Percentiles rank a stretch among this genome's conserved stretches.
These are phyloP conservation scores for Quercus gilva DNA, from an alignment of 306 rosid species.

Conservation along the genomic window DNA sequence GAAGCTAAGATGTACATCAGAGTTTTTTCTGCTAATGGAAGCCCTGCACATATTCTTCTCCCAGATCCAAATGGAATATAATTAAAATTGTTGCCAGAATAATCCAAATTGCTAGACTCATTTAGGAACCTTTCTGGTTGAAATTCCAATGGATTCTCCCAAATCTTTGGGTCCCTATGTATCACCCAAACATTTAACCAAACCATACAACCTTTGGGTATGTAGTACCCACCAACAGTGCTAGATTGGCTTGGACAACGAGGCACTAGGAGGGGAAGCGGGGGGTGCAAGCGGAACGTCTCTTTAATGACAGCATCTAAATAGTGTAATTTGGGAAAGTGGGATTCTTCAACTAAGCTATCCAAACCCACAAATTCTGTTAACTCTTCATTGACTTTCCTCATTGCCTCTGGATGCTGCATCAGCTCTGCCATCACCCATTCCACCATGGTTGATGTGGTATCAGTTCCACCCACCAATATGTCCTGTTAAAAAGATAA, in stretches of 20 bases:
- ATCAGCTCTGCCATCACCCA: slow-evolving; percentile 37
- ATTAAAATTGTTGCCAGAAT: not conserved
- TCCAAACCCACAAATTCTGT: slow-evolving; percentile 19
- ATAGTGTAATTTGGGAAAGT: slow-evolving; percentile 23
- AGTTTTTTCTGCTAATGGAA: slow-evolving; percentile 23
- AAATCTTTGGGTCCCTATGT: slow-evolving; percentile 28
- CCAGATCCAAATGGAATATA: slow-evolving; percentile 43
- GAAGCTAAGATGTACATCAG: slow-evolving; percentile 7
- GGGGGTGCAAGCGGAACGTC: slow-evolving; percentile 30
- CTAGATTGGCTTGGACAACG: slow-evolving; percentile 16
- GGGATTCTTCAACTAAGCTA: slow-evolving; percentile 30
- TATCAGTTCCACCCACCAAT: slow-evolving; percentile 33
- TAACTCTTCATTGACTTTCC: slow-evolving; percentile 24
- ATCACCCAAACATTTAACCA: slow-evolving; percentile 23
- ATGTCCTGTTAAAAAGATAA: slow-evolving; percentile 21
- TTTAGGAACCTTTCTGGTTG: slow-evolving; percentile 20
- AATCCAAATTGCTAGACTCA: not conserved
- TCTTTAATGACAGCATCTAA: slow-evolving; percentile 34
- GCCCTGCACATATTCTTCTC: slow-evolving; percentile 33
- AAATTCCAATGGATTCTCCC: slow-evolving; percentile 27
- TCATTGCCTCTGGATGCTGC: slow-evolving; percentile 13
- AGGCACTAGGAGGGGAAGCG: slow-evolving; percentile 4
- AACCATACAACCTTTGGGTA: slow-evolving; percentile 21
- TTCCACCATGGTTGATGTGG: slow-evolving; percentile 28
- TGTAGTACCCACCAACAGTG: slow-evolving; percentile 24